Evolutionary conservation across 257 asterid species (phyloP), one percentile per base, ranked within the genome.

Genomic region (Rehmannia glutinosa): DNA sequence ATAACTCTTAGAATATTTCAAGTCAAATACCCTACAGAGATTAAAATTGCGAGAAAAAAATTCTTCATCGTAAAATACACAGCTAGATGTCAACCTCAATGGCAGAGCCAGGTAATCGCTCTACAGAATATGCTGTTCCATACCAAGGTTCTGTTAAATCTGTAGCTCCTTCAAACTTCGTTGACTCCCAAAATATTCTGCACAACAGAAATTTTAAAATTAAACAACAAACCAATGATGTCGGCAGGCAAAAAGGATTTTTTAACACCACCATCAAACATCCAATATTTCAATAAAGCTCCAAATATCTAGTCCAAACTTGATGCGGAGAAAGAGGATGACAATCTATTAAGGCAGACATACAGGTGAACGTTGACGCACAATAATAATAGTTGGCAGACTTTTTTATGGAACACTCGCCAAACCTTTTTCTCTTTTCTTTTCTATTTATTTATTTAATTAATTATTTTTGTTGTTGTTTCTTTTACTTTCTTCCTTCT

Each of bases 141-240:
- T 94, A 94, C 97, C 99, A 91, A 57, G 97, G 97, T 77, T 94
- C 99, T 20, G 71, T 72, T 73, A 60, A 72, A 76, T 80, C 73
- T 2, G 91, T 74, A 43, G 74, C 78, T 39, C 93, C 97, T 80
- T 88, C 90, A 77, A 94, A 91, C 75, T 84, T 88, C 6, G 96
- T 81, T 9, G 97, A 91, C 82, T 88, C 97, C 97, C 97, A 91
- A 77, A 94, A 91, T 53, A 94, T 83, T 81, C 99, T 94, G 92
- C 49, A 64, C 30, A 56, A 69, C 55, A 68, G 24, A 78, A 20
- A 66, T 43, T 36, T 57, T 21, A 12, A 60, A 66, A 65, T 46
- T 42, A 72, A 72, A 54, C 50, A 57, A 57, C 30, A 72, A 64
- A 57, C 19, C 15, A 43, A 62, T 62, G 54, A 66, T 60, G 61